Evolutionary conservation across 192 early-diverging fungal genomes (phyloP), one percentile per base, ranked within the genome.

Genomic region (Podochytrium sp.): DNA sequence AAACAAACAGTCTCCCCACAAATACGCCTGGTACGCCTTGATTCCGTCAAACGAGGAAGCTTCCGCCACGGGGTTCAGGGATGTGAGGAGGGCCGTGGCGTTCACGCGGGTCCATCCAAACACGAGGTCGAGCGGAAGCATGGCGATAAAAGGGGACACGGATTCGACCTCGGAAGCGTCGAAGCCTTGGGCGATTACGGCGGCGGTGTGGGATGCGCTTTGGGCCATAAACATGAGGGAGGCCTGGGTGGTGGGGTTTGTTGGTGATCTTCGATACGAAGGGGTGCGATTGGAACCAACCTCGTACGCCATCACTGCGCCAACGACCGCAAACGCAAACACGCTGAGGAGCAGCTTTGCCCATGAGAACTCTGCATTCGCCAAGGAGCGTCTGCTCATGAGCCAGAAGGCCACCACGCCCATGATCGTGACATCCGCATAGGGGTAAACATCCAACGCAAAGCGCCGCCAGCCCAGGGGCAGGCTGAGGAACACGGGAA

Each of bases 391-490:
- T 20, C 14, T 25, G 3, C 18, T n/a, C 40, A 65, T 47, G 42
- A 65, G 40, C 23, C 7, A 18, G 38, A 65, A 41, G 23, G n/a
- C 42, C 7, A 43, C 40, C 32, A 65, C 16, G 2, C 41, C 27
- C n/a, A 65, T 25, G 41, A 47, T 14, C 23, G 35, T 29, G 7
- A 49, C 35, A 35, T 65, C 63, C 12, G 42, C 40, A 42, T 34
- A 43, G 1, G 63, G 63, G 29, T 41, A 41, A 25, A 65, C 63
- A 29, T 65, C 63, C 14, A 65, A 42, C 14, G 30, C 35, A 29
- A 65, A 65, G 14, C 63, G 38, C 42, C 63, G 37, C 63, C 63
- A 65, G 25, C 63, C 63, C 7, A 65, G 63, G 6, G 63, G 63
- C 23, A 65, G 63, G 29, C 27, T 30, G 29, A 65, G 12, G 63